phyloP scores from a whole-genome alignment of 2,329 filamentous ascomycete genomes.

The Pseudopithomyces chartarum region DNA sequence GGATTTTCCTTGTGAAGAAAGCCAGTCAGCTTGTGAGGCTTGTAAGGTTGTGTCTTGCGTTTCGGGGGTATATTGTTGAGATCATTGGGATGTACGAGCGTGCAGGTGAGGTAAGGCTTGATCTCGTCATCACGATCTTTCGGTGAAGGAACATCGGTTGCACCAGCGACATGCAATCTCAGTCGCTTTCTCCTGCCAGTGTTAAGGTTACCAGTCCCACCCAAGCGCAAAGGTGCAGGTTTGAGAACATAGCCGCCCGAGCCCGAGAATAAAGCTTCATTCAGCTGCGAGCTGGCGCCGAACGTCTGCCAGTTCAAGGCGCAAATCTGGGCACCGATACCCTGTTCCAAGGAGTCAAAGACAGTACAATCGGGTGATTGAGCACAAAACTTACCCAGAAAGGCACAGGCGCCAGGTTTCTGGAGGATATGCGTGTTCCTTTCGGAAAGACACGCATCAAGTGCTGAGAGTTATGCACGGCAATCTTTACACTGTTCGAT shows the following conservation, averaged over 20 bases:
- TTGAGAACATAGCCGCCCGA: conserved; percentile 71
- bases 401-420: conserved; percentile 65
- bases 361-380: background rate
- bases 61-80: conserved; percentile 58
- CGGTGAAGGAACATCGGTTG: conserved; percentile 64
- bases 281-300: conserved; percentile 68
- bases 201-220: conserved; percentile 58
- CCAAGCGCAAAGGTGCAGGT: conserved; percentile 62
- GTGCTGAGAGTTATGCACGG: conserved; percentile 65
- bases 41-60: conserved; percentile 66
- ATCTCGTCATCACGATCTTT: conserved; percentile 56
- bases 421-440: conserved; percentile 69
- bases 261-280: conserved; percentile 69
- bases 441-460: conserved; percentile 75
- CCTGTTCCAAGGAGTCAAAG: conserved; percentile 24
- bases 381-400: conserved; percentile 56
- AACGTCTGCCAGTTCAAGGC: conserved; percentile 74
- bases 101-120: conserved; percentile 69
- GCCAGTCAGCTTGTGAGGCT: conserved; percentile 63
- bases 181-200: conserved; percentile 56
- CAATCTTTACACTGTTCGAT: conserved; percentile 54
- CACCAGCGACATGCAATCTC: conserved; percentile 64
- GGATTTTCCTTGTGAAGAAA: conserved; percentile 64
- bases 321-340: conserved; percentile 69
- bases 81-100: conserved; percentile 63